phyloP scores from a whole-genome alignment of 2,329 filamentous ascomycete species.

The Lachnellula cervina region DNA sequence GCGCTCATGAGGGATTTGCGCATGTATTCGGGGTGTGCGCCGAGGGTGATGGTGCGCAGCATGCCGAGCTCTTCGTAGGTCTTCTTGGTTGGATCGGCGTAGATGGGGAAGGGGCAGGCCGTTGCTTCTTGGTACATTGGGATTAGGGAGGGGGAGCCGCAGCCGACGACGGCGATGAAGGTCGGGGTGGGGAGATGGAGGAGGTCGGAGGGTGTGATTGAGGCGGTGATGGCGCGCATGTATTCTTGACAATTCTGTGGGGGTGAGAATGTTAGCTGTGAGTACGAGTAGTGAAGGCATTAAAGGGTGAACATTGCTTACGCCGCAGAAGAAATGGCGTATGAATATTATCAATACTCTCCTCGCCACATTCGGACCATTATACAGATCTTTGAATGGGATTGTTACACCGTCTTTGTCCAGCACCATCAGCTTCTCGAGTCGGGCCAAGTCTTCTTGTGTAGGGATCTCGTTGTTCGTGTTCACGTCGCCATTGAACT shows the following conservation, averaged over 20 bases:
- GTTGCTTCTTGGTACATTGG: conserved; percentile 45
- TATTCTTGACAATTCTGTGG: conserved; percentile 34
- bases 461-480: conserved; percentile 53
- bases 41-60: conserved; percentile 44
- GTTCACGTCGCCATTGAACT: conserved; percentile 52
- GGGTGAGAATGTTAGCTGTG: neutral
- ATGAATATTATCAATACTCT: conserved; percentile 34
- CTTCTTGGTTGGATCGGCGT: conserved; percentile 49
- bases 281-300: neutral
- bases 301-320: conserved; percentile 15
- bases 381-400: conserved; percentile 32
- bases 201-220: conserved; percentile 28
- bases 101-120: conserved; percentile 49
- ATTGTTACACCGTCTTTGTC: conserved; percentile 28
- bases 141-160: conserved; percentile 51
- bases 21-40: conserved; percentile 46
- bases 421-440: conserved; percentile 38
- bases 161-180: conserved; percentile 49
- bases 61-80: conserved; percentile 52
- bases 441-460: conserved; percentile 42
- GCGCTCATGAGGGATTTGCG: conserved; percentile 35
- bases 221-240: conserved; percentile 27
- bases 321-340: conserved; percentile 36
- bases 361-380: conserved; percentile 29
- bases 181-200: conserved; percentile 29